Percentiles rank a stretch among this genome's conserved stretches.
Conservation (phyloP, 2,329 filamentous ascomycete genomes). For the Ceratocystis papillata region DNA sequence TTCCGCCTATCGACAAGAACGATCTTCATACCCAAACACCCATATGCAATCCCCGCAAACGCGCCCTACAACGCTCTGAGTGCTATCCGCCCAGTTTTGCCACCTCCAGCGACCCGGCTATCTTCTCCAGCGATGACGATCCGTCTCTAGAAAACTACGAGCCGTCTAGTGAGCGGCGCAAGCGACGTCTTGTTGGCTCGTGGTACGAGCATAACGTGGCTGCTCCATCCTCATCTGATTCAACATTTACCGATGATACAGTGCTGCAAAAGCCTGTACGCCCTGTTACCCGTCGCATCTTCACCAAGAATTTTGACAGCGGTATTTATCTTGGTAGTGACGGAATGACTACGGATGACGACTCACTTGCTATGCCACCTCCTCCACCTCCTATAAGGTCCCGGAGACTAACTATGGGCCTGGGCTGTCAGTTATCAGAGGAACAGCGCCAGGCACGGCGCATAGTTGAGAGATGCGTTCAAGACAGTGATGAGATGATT, state of each 20-base stretch:
- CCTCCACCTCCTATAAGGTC: slow-evolving; percentile 3
- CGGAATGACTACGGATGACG: slow-evolving; percentile 16
- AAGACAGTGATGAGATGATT: slow-evolving; percentile 47
- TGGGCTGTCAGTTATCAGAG: slow-evolving; percentile 29
- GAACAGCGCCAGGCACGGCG: slow-evolving; percentile 38
- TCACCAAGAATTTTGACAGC: slow-evolving; percentile 54
- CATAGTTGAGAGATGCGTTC: slow-evolving; percentile 44
- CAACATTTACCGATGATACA: slow-evolving; percentile 36
- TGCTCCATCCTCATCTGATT: slow-evolving; percentile 42
- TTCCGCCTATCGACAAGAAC: slow-evolving; percentile 31
- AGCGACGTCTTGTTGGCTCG: slow-evolving; percentile 55
- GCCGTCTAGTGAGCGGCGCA: slow-evolving; percentile 38
- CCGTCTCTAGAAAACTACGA: slow-evolving; percentile 54
- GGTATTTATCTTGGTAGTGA: slow-evolving; percentile 57
- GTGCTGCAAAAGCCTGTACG: slow-evolving; percentile 29
- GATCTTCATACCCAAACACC: slow-evolving; percentile 12
- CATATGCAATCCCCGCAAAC: slow-evolving; percentile 35
- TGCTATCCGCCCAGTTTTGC: slow-evolving; percentile 34
- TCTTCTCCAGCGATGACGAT: slow-evolving; percentile 65
- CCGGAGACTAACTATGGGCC: slow-evolving; percentile 18
- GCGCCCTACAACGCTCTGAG: slow-evolving; percentile 29
- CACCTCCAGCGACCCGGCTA: slow-evolving; percentile 58
- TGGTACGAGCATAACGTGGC: slow-evolving; percentile 49
- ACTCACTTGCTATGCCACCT: slow-evolving; percentile 12
- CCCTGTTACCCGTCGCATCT: slow-evolving; percentile 40